Conservation (phyloP, 2,329 filamentous ascomycete genomes). For the Monosporascus sp. region DNA sequence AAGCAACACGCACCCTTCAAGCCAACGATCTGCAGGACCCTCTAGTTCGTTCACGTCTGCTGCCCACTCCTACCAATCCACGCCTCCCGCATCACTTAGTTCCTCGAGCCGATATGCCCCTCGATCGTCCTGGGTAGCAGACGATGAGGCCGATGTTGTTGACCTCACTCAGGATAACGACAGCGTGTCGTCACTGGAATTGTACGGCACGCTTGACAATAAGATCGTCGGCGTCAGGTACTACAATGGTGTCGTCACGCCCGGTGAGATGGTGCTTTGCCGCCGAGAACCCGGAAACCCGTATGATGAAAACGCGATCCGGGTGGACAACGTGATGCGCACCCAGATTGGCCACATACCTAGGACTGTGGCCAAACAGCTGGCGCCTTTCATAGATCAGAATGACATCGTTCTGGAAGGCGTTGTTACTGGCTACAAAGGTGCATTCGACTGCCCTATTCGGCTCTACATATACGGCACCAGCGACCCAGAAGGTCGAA, state of each 20-base stretch:
- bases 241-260: constrained; percentile 52
- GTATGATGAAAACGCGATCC: constrained; percentile 72
- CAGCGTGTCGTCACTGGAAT: constrained; percentile 28
- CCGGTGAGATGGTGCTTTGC: constrained; percentile 53
- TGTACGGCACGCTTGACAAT: constrained; percentile 43
- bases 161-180: constrained; percentile 41
- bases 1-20: constrained; percentile 5
- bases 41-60: constrained; percentile 6
- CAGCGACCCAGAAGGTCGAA: constrained; percentile 44
- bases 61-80: not conserved
- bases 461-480: constrained; percentile 65
- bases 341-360: constrained; percentile 76
- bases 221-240: constrained; percentile 52
- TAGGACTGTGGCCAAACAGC: constrained; percentile 58
- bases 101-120: constrained; percentile 5
- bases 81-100: constrained; percentile 12
- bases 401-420: constrained; percentile 62
- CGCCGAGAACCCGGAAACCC: constrained; percentile 56
- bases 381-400: constrained; percentile 66
- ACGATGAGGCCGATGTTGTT: constrained; percentile 30
- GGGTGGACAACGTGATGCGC: constrained; percentile 69
- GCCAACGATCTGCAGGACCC: constrained; percentile 1
- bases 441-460: constrained; percentile 66
- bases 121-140: constrained; percentile 12
- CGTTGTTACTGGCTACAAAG: constrained; percentile 60